Base-by-base conservation (phyloP, 495 filamentous ascomycete species). In the Penicillium ochrochloron region DNA sequence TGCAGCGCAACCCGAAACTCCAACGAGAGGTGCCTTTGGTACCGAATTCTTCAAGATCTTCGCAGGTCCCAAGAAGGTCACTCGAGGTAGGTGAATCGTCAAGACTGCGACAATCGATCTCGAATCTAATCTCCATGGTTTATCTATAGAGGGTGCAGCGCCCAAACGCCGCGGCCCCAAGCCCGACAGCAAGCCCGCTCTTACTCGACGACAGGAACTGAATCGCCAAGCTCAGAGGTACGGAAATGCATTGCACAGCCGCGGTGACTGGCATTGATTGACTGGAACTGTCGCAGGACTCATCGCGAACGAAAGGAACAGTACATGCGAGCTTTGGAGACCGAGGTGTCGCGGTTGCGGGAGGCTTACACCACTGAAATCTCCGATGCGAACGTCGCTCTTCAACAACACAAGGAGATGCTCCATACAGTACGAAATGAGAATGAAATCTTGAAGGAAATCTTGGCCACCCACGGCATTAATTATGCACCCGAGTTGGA, bases 141-240 rank as follows among this genome's bases (percentile, higher is more conserved):
- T 9, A 14, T 19, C 57, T 50, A 5, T 72, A 89, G 94, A 96
- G 84, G 94, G 94, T 17, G 88, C 95, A 67, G 82, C 90, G 25
- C 88, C 92, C 5, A 99, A 99, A 78, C 86, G 91, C 61, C 86
- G 95, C 70, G 95, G 95, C 3, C 95, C 95, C 0, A 99, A 99
- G 69, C 95, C 95, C 29, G 95, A 98, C 74, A 96, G 92, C 79
- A 97, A 97, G 69, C 95, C 95, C 5, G 93, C 95, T 53, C 77
- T 96, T 67, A 99, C 94, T n/a, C 83, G 94, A 42, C 85, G 94
- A 53, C 95, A 99, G 70, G 95, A 99, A 72, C 78, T 97, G 53
- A 99, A 99, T 73, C 86, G 95, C 59, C 94, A 97, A 79, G 95
- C 95, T 31, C 95, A 99, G 76, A 89, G 94, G 94, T 95, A 87